These are phyloP conservation scores for Coelastrella sp. DNA, from an alignment of 139 green algal species.

Conservation along the genomic window DNA sequence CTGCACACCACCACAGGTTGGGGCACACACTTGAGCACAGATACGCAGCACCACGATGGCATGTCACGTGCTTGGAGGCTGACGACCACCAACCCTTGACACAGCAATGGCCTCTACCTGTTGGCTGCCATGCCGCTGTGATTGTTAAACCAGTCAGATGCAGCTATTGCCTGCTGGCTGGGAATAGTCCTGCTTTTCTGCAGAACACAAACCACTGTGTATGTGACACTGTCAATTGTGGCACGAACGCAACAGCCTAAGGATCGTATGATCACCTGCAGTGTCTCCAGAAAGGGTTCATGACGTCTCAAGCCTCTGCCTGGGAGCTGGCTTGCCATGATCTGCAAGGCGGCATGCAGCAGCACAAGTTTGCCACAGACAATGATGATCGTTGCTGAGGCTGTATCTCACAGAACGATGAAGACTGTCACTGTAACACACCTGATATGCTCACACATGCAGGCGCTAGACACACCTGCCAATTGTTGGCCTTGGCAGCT, in stretches of 20 bases:
- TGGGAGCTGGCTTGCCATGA: conserved; percentile 65
- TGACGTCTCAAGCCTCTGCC: conserved; percentile 64
- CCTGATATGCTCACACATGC: neutral
- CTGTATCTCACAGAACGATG: neutral
- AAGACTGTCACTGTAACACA: neutral
- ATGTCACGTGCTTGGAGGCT: no score
- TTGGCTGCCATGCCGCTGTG: no score
- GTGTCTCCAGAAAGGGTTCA: conserved; percentile 61
- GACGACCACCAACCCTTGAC: no score
- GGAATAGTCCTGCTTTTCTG: no score
- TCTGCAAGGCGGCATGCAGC: neutral
- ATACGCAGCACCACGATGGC: no score
- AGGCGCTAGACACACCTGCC: neutral
- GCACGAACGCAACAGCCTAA: no score
- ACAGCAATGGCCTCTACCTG: no score
- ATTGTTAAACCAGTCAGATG: no score
- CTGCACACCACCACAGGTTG: no score
- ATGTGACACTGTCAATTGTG: neutral
- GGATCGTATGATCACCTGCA: conserved; percentile 48
- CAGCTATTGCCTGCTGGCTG: no score
- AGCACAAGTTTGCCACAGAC: neutral
- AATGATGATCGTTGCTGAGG: neutral
- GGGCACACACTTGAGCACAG: no score
- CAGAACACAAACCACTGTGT: neutral
- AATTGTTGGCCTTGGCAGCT: neutral